Evolutionary conservation across 2,329 filamentous ascomycete genomes (phyloP).

Genomic region (Neopestalotiopsis clavispora): DNA sequence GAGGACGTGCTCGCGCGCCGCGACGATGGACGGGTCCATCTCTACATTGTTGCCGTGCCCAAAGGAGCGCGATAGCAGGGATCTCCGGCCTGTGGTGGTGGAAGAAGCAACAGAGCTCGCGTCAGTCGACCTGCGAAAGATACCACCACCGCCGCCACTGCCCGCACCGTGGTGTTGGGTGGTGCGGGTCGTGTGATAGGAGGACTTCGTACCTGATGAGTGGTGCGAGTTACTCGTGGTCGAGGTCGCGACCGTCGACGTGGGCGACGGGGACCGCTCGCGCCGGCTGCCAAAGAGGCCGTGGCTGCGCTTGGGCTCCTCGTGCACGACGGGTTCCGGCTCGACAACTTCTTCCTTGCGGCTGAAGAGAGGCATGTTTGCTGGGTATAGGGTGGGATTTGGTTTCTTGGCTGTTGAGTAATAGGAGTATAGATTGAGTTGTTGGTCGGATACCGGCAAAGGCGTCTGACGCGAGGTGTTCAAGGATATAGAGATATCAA

Average conservation of each 20-base stretch:
- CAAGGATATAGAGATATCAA: not conserved
- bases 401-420: not conserved
- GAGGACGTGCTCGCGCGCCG: slow-evolving; percentile 66
- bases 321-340: slow-evolving; percentile 54
- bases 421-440: not conserved
- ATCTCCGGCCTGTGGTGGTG: slow-evolving; percentile 30
- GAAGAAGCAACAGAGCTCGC: slow-evolving; percentile 24
- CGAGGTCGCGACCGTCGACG: slow-evolving; percentile 25
- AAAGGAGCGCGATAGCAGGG: slow-evolving; percentile 49
- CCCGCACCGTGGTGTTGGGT: not conserved
- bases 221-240: slow-evolving; percentile 28
- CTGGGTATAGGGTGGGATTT: not conserved
- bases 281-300: slow-evolving; percentile 45
- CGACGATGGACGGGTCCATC: slow-evolving; percentile 66
- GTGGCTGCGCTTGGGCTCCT: slow-evolving; percentile 35
- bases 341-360: slow-evolving; percentile 42
- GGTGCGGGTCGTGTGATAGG: slow-evolving; percentile 8
- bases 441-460: not conserved
- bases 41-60: slow-evolving; percentile 49
- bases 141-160: not conserved
- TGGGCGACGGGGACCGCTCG: slow-evolving; percentile 37
- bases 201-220: slow-evolving; percentile 26
- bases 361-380: slow-evolving; percentile 36
- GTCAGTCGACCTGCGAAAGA: slow-evolving; percentile 20
- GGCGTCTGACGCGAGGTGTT: not conserved